These are phyloP conservation scores for Vigna radiata DNA, from an alignment of 306 rosid species.

Conservation along the genomic window DNA sequence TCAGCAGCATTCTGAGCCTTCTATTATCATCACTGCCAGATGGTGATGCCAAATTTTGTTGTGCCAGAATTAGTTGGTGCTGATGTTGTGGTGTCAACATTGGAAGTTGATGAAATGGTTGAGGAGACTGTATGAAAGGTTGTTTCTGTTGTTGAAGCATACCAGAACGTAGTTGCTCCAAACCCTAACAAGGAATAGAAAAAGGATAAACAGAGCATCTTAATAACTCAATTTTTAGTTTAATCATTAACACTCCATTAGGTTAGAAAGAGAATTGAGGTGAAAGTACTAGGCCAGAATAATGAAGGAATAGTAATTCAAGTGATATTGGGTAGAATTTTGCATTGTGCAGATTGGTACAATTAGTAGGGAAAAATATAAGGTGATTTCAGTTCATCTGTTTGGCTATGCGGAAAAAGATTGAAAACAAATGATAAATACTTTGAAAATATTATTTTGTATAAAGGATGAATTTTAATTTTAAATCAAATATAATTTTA, in stretches of 20 bases:
- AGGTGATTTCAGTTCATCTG: too few relatives aligned
- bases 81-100: constrained; percentile 93
- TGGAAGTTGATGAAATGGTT: constrained; percentile 89
- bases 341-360: too few relatives aligned
- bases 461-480: too few relatives aligned
- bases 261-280: too few relatives aligned
- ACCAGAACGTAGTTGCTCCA: constrained; percentile 94
- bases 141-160: constrained; percentile 90
- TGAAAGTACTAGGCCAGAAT: too few relatives aligned
- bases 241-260: neutral
- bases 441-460: too few relatives aligned
- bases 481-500: too few relatives aligned
- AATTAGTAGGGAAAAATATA: too few relatives aligned
- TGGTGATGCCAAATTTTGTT: constrained; percentile 87
- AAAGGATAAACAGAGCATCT: constrained; percentile 8
- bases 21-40: constrained; percentile 79
- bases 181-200: constrained; percentile 59
- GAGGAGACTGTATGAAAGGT: constrained; percentile 88
- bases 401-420: too few relatives aligned
- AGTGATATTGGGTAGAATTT: too few relatives aligned
- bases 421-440: too few relatives aligned
- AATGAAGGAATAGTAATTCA: too few relatives aligned
- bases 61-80: constrained; percentile 93
- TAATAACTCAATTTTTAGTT: neutral
- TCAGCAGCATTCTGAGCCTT: constrained; percentile 84